Evolutionary conservation across 2,329 filamentous ascomycete species (phyloP).

Genomic region (Pseudodiploospora longispora): DNA sequence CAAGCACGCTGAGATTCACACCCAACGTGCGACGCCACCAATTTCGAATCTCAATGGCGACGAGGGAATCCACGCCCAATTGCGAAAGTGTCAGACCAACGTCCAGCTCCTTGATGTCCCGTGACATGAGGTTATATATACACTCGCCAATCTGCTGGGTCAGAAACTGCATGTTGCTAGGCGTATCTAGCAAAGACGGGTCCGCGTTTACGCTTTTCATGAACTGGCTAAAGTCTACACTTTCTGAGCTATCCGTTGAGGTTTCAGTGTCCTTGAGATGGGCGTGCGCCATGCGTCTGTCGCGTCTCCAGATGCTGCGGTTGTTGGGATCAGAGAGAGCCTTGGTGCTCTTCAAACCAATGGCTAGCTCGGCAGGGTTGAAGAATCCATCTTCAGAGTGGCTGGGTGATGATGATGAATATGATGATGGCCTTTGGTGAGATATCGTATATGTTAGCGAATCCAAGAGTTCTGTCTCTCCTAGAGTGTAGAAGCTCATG

Average conservation of each 20-base stretch:
- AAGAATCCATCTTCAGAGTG: neutral
- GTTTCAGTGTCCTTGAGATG: too few species aligned
- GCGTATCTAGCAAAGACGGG: too few species aligned
- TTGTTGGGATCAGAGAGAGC: constrained; percentile 5
- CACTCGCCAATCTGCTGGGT: neutral
- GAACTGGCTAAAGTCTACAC: too few species aligned
- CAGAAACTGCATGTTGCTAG: too few species aligned
- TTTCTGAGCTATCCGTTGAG: too few species aligned
- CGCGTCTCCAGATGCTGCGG: constrained; percentile 2
- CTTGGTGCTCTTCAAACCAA: constrained; percentile 7
- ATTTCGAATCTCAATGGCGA: constrained; percentile 10
- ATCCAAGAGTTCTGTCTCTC: constrained; percentile 8
- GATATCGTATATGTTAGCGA: neutral
- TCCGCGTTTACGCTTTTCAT: too few species aligned
- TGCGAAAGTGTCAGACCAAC: constrained; percentile 1
- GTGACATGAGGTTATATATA: neutral
- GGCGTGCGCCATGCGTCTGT: neutral
- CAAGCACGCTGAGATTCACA: constrained; percentile 1
- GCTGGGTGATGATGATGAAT: constrained; percentile 1
- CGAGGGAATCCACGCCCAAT: constrained; percentile 9
- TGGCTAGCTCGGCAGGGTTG: neutral
- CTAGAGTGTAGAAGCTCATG: constrained; percentile 5
- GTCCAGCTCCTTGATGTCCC: constrained; percentile 3
- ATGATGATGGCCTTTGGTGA: constrained; percentile 4
- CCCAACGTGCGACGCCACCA: constrained; percentile 5